A percentile compares a stretch with the other conserved stretches of the same genome.
Conservation (phyloP, 164 flowering plant genomes). For the Macadamia integrifolia region DNA sequence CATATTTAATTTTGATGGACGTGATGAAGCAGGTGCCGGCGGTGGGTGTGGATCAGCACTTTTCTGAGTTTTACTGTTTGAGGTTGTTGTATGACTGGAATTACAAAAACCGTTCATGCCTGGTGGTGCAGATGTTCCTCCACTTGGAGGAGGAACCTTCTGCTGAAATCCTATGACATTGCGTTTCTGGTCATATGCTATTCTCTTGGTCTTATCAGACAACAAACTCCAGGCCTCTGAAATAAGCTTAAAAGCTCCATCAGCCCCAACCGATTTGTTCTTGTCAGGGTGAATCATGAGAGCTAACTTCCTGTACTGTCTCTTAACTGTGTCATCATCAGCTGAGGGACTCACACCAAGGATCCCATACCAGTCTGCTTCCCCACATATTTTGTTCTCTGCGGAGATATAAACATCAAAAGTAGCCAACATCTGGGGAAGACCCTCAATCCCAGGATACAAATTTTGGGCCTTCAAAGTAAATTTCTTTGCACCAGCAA, state of each 20-base stretch:
- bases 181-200: slow-evolving; percentile 57
- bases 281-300: slow-evolving; percentile 93
- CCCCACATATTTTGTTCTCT: slow-evolving; percentile 58
- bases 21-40: slow-evolving; percentile 30
- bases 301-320: slow-evolving; percentile 75
- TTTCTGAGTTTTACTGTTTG: slow-evolving; percentile 31
- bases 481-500: slow-evolving; percentile 63
- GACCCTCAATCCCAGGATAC: slow-evolving; percentile 66
- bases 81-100: slow-evolving; percentile 29
- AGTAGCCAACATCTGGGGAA: slow-evolving; percentile 61
- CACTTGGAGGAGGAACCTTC: slow-evolving; percentile 28
- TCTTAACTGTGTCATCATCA: slow-evolving; percentile 68
- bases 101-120: slow-evolving; percentile 51
- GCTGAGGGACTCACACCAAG: slow-evolving; percentile 64
- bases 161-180: slow-evolving; percentile 22
- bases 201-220: slow-evolving; percentile 65
- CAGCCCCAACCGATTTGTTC: slow-evolving; percentile 86
- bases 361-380: slow-evolving; percentile 74
- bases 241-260: slow-evolving; percentile 81
- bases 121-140: slow-evolving; percentile 28
- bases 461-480: slow-evolving; percentile 68
- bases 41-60: slow-evolving; percentile 24
- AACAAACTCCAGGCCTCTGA: slow-evolving; percentile 89
- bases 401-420: slow-evolving; percentile 61
- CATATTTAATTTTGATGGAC: slow-evolving; percentile 29